Evolutionary conservation across 306 rosid species (phyloP).

Genomic region (Pachyrhizus erosus): DNA sequence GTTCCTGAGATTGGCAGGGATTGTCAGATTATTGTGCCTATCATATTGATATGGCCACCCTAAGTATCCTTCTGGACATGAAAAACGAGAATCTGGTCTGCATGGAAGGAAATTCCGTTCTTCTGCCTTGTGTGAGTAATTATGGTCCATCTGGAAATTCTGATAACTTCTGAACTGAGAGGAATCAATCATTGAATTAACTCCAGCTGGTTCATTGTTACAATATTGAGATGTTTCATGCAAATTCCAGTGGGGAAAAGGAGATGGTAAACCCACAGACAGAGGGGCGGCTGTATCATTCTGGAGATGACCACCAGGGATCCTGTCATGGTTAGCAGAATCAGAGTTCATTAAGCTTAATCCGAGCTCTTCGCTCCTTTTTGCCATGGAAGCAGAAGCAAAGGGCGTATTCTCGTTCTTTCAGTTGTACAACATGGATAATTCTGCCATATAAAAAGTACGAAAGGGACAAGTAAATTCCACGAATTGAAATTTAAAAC

Average conservation of each 20-base stretch:
- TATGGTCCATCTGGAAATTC: conserved; percentile 25
- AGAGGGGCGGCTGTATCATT: not conserved
- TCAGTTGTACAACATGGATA: not conserved
- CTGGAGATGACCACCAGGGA: conserved; percentile 4
- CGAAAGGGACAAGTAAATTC: not conserved
- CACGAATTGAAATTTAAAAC: conserved; percentile 9
- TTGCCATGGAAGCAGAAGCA: conserved; percentile 32
- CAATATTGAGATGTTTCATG: conserved; percentile 33
- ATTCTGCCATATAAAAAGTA: not conserved
- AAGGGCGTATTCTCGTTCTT: not conserved
- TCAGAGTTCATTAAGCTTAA: not conserved
- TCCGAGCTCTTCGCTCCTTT: conserved; percentile 32
- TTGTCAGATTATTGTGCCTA: conserved; percentile 28
- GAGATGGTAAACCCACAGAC: conserved; percentile 30
- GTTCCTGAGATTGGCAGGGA: conserved; percentile 23
- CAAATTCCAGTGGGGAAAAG: conserved; percentile 31
- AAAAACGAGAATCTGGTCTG: conserved; percentile 23
- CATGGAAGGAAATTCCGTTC: not conserved
- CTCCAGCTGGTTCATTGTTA: conserved; percentile 23
- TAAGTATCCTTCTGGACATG: conserved; percentile 31
- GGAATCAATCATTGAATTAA: conserved; percentile 29
- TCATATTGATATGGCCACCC: conserved; percentile 29
- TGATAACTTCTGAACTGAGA: conserved; percentile 39
- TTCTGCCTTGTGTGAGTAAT: not conserved
- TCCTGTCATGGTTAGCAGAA: conserved; percentile 8